phyloP scores from a whole-genome alignment of 495 filamentous ascomycete genomes.

The Tetracladium marchalianum region DNA sequence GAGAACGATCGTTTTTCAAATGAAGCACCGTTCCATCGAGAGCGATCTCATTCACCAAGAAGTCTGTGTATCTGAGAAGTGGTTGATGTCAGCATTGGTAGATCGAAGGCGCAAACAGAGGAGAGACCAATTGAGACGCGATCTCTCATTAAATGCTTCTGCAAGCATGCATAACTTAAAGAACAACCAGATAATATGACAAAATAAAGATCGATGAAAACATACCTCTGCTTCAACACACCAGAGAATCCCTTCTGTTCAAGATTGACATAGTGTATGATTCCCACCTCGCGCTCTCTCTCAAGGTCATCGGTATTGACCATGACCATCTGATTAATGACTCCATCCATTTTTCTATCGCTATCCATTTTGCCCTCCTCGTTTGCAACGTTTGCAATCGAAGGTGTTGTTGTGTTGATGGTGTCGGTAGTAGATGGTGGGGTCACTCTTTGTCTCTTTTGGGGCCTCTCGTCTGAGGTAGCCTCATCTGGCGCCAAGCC shows the following conservation, averaged over 20 bases:
- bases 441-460: slow-evolving; percentile 8
- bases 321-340: neutral
- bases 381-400: neutral
- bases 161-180: too few species aligned
- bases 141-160: too few species aligned
- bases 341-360: slow-evolving; percentile 1
- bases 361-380: too few species aligned
- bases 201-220: slow-evolving; percentile 1
- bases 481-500: neutral
- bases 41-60: slow-evolving; percentile 86
- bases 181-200: neutral
- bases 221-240: slow-evolving; percentile 49
- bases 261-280: slow-evolving; percentile 42
- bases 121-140: too few species aligned
- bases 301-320: slow-evolving; percentile 3
- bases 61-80: slow-evolving; percentile 73
- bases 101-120: neutral
- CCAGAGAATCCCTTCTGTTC: slow-evolving; percentile 42
- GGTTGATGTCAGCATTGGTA: neutral
- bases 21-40: slow-evolving; percentile 72
- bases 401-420: neutral
- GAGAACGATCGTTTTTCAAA: slow-evolving; percentile 35
- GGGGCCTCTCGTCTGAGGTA: neutral
- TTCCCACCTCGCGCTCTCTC: slow-evolving; percentile 42
- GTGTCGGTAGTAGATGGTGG: neutral